Base-by-base conservation (phyloP, 1,284 basidiomycete genomes). In the Cutaneotrichosporon mucoides region DNA sequence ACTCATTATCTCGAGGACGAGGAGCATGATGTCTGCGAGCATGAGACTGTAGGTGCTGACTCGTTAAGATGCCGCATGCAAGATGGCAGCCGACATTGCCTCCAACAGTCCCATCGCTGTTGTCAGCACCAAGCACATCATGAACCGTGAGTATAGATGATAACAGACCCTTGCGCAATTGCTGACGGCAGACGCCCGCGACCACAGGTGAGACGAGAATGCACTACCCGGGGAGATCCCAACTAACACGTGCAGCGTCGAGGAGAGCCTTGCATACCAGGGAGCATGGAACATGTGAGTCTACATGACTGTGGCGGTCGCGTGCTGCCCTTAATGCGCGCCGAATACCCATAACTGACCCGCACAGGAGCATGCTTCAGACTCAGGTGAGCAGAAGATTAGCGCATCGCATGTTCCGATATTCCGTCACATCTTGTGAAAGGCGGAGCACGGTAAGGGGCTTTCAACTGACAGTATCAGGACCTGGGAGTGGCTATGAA, bases 41-140 rank as follows among this genome's bases (percentile, higher is more conserved):
- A 24, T 24, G 24, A 24, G 24, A 24, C 24, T 24, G 46, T 15
- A 47, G 13, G 15, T 13, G 10, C 38, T 5, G 46, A 24, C 38
- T 56, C 34, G 51, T 41, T 6, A 55, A 81, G 80, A 63, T 13
- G 85, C 82, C 0, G 89, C 91, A 0, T 61, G 94, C 37, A 81
- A 83, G 40, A 79, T 88, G 6, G 92, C 89, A 0, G 79, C 79
- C 58, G 68, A 81, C 1, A 89, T 95, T 49, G 88, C 90, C 1
- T 62, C 66, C 47, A 94, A 94, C 79, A 88, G 87, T 41, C 92
- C 93, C 0, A 79, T 96, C 0, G 92, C 92, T 0, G 85, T 91
- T 0, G 68, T 84, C 0, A 85, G 88, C 2, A 89, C 90, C n/a
- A 96, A 96, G 80, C 85, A 85, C 61, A 77, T 94, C 2, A 68